Base-by-base conservation (phyloP, 164 flowering plant species). In the Vitis rupestris region DNA sequence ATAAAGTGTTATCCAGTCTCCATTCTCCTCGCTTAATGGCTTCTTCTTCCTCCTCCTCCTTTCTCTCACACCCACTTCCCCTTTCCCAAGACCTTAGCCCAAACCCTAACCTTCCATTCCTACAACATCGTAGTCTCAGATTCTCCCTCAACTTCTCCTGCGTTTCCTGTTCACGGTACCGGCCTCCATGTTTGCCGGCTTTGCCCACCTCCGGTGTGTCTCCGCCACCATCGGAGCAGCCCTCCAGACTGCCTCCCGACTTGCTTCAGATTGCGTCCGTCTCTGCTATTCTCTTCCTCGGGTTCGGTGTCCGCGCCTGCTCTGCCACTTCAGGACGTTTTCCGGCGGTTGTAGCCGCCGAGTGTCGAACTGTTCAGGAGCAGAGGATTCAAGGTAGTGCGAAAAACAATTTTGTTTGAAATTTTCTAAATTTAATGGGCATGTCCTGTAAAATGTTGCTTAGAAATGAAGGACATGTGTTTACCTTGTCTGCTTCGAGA, bases 241-340 rank as follows among this genome's bases (percentile, higher is more conserved):
- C 44, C 4, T 37, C 44, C 44, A 61, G 47, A n/a, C 66, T 70
- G 10, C 72, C 50, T n/a, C 61, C 75, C 0, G 47, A 66, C 12
- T 30, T 75, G 47, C 37, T 72, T 61, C 74, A 63, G 53, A 29
- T 74, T 8, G 78, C 44, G 44, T 2, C 76, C 9, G 68, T 78
- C 10, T 76, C 83, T 14, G 59, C 72, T 9, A 30, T 75, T 31
- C 52, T 82, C 65, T 68, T 74, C 29, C 29, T 82, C 52, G 64
- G 75, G 31, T 51, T 77, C 59, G 30, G 70, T 53, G 64, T 56
- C 17, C 64, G 65, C 75, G 31, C 71, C 17, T 67, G 74, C 64
- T 47, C 61, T 8, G 57, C 61, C n/a, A 51, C 63, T 10, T 13
- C 78, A 23, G 23, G 62, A 31, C 69, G 31, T 47, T 8, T 31